phyloP scores from a whole-genome alignment of 2,329 filamentous ascomycete species.

The Hymenoscyphus albidus region DNA sequence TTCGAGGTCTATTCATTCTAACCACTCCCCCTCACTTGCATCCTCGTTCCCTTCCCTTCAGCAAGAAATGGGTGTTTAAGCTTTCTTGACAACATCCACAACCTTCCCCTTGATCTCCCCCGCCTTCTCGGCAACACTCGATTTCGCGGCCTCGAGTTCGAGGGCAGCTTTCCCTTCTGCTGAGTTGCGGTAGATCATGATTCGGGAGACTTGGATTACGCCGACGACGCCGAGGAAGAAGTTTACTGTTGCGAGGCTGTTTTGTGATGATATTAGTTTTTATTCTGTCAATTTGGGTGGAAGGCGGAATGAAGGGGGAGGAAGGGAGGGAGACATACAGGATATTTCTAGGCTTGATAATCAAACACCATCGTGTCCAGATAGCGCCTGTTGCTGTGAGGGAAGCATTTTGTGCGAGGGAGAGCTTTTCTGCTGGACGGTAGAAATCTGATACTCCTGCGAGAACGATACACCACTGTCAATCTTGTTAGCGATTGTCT shows the following conservation, averaged over 20 bases:
- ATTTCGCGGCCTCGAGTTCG: slow-evolving; percentile 30
- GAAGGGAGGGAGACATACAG: slow-evolving; percentile 53
- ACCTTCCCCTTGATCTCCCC: slow-evolving; percentile 36
- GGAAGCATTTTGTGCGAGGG: slow-evolving; percentile 85
- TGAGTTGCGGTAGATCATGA: slow-evolving; percentile 60
- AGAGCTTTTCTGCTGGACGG: slow-evolving; percentile 88
- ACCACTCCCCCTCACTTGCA: background rate
- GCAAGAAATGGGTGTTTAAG: background rate
- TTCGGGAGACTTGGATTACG: slow-evolving; percentile 74
- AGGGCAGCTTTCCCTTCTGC: slow-evolving; percentile 47
- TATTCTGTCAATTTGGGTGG: background rate
- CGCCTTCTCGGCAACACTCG: slow-evolving; percentile 23
- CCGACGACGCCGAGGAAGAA: slow-evolving; percentile 94
- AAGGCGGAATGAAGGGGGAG: background rate
- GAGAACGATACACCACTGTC: slow-evolving; percentile 84
- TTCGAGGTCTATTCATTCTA: background rate
- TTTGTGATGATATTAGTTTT: background rate
- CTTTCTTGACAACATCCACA: slow-evolving; percentile 35
- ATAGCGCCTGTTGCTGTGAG: slow-evolving; percentile 88
- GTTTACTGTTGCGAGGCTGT: slow-evolving; percentile 87
- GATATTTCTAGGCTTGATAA: slow-evolving; percentile 91
- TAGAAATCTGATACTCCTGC: slow-evolving; percentile 89
- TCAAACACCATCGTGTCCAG: slow-evolving; percentile 98
- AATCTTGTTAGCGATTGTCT: slow-evolving; percentile 7
- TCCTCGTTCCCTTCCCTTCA: background rate